phyloP scores from a whole-genome alignment of 345 rosid genomes.

The Arabis hirsuta region DNA sequence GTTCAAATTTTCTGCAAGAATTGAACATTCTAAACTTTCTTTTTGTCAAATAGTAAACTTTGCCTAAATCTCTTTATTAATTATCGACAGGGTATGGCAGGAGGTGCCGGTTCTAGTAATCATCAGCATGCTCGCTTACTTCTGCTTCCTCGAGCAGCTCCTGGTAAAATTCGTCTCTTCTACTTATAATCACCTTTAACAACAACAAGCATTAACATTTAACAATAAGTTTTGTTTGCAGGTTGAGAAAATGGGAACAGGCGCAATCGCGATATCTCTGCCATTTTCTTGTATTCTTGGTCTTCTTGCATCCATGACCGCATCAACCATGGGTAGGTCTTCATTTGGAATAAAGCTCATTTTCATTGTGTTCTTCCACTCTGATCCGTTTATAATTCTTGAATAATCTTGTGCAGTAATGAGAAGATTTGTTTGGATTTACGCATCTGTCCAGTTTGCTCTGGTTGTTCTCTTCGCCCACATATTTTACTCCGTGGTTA shows the following conservation, averaged over 20 bases:
- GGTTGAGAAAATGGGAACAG: conserved; percentile 78
- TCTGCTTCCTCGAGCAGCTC: conserved; percentile 94
- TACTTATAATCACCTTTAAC: not conserved
- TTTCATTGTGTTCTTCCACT: not conserved
- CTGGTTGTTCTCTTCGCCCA: conserved; percentile 86
- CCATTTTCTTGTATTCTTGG: conserved; percentile 91
- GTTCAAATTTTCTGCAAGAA: not conserved
- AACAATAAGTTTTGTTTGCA: conserved; percentile 42
- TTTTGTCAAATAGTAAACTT: conserved; percentile 8
- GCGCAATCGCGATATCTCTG: conserved; percentile 88
- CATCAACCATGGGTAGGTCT: conserved; percentile 88
- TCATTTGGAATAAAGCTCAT: not conserved
- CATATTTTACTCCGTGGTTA: conserved; percentile 81
- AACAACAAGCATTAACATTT: conserved; percentile 13
- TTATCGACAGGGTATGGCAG: conserved; percentile 77
- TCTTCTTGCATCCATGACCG: conserved; percentile 82
- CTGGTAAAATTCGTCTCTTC: conserved; percentile 52
- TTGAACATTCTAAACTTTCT: not conserved
- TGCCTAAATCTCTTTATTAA: not conserved
- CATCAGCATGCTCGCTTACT: conserved; percentile 89
- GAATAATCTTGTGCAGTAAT: conserved; percentile 53
- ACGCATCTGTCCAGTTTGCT: conserved; percentile 81
- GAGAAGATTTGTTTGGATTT: conserved; percentile 88
- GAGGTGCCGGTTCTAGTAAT: conserved; percentile 84
- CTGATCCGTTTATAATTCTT: conserved; percentile 6